Evolutionary conservation across 495 filamentous ascomycete genomes (phyloP), one percentile per base, ranked within the genome.

Genomic region (Polyplosphaeria fusca): DNA sequence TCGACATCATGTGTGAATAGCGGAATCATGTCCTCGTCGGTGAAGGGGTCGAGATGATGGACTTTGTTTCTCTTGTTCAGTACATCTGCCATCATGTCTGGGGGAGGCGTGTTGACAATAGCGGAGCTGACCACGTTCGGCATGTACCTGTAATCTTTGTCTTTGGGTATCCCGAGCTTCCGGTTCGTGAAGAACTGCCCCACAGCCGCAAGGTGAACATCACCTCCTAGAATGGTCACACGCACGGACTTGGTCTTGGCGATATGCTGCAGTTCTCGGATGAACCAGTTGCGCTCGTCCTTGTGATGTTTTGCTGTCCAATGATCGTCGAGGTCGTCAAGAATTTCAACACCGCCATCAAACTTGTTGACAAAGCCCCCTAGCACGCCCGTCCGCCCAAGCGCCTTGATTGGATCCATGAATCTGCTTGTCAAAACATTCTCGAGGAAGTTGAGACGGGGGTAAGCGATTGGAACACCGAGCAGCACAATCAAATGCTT

Each of bases 271-370:
- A 98, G 77, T 52, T 94, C 88, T 64, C 92, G 83, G 28, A 98
- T 83, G 60, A 96, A 79, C 74, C 86, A 86, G 60, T 84, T 87
- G 26, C 93, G 82, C 73, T 98, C 93, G 11, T 75, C 70, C 67
- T 97, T 97, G 71, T 96, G 89, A 65, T 90, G 86, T 64, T 88
- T 94, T 19, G 93, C 91, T 2, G 93, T 95, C 93, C 93, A 98
- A 67, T 97, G 92, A 69, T 98, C 93, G 61, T 91, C 87, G 9
- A 94, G 75, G 67, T 94, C 89, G 71, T 97, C 93, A 24, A 95
- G 77, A 14, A 98, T 88, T 71, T 96, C 94, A 4, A 95, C 87
- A 39, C 89, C 91, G 48, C 89, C 91, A 65, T 96, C 91, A 65
- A 94, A 89, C 51, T 83, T 87, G 70, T 95, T 96, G 16, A 95